Evolutionary conservation across 306 rosid species (phyloP).

Genomic region (Sphenostylis stenocarpa): DNA sequence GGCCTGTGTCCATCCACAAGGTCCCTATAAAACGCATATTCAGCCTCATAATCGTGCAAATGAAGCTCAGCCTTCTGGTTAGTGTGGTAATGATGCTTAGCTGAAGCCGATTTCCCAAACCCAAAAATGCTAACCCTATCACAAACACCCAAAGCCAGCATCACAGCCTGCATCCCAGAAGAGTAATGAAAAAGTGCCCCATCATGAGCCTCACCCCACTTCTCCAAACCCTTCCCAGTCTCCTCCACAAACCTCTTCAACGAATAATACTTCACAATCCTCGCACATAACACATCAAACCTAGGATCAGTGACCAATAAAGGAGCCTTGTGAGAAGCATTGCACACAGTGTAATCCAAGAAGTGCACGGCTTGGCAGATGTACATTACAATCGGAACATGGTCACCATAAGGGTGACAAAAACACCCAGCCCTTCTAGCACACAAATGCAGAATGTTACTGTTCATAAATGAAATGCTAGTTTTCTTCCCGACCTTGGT

Average conservation of each 20-base stretch:
- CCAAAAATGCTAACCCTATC: conserved; percentile 83
- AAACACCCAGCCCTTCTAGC: conserved; percentile 80
- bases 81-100: conserved; percentile 93
- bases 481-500: conserved; percentile 83
- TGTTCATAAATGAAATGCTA: conserved; percentile 78
- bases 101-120: conserved; percentile 74
- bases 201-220: conserved; percentile 77
- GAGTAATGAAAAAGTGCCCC: conserved; percentile 82
- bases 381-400: conserved; percentile 80
- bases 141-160: conserved; percentile 90
- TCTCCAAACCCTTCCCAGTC: conserved; percentile 65
- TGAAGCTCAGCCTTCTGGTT: conserved; percentile 88
- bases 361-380: conserved; percentile 90
- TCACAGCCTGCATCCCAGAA: conserved; percentile 95
- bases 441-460: conserved; percentile 87
- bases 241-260: conserved; percentile 71
- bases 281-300: conserved; percentile 70
- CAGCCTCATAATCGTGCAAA: conserved; percentile 95
- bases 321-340: conserved; percentile 69
- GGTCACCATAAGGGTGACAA: conserved; percentile 84
- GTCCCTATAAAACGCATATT: conserved; percentile 77
- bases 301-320: conserved; percentile 79
- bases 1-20: conserved; percentile 54
- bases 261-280: conserved; percentile 92
- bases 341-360: conserved; percentile 80